Evolutionary conservation across 2,329 filamentous ascomycete species (phyloP), one percentile per base, ranked within the genome.

Genomic region (Phaeosphaeria sp.): DNA sequence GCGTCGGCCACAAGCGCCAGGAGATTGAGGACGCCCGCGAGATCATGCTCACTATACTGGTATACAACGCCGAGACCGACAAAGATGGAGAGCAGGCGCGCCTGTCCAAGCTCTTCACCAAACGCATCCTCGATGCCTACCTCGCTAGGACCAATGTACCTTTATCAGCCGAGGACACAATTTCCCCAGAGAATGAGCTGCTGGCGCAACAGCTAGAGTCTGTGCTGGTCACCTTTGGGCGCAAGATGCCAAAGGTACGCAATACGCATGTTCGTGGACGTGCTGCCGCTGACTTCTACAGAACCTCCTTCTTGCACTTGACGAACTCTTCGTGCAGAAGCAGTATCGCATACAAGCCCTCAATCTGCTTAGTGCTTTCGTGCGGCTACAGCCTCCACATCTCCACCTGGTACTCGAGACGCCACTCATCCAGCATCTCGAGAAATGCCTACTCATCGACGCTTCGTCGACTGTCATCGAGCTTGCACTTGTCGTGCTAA

Each of bases 401-500:
- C 81, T 95, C 1, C 87, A 95, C 70, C 83, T 89, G 43, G 85
- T 93, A 36, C 78, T 90, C 5, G 84, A 92, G 63, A 93, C 90
- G 1, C 84, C 87, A 0, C 80, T 95, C 1, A 89, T 95, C 64
- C 83, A 85, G 56, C 87, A 90, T 71, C 80, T 95, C 20, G 79
- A 94, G 52, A 87, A 85, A 68, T 93, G 90, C 62, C 81, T 95
- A 1, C 89, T 92, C 75, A 85, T 85, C 54, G 91, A 95, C 73
- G 90, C 89, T 1, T 93, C 90, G 0, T 91, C 90, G 0, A 89
- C 89, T 0, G 86, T 90, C 2, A 83, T 94, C n/a, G 90, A 90
- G 1, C 80, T 92, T 44, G 90, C 90, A 1, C 79, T 95, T 52
- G 90, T 90, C 4, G 86, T 87, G 7, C 77, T 95, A 57, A 89